Evolutionary conservation across 2,329 filamentous ascomycete species (phyloP).

Genomic region (Fusarium tricinctum): DNA sequence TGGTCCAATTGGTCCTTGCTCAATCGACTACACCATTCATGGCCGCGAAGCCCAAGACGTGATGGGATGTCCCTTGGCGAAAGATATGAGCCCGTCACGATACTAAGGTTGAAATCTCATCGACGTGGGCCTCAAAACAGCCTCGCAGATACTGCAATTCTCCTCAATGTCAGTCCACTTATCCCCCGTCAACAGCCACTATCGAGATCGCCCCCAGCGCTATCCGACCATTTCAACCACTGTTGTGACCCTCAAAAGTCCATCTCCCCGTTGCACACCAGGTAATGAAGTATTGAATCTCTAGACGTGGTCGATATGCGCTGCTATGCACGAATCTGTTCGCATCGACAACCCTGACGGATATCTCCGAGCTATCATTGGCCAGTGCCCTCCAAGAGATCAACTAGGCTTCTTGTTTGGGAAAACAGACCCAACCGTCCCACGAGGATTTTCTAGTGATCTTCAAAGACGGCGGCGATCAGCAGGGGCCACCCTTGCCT

Average conservation of each 20-base stretch:
- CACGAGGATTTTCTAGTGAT: slow-evolving; percentile 51
- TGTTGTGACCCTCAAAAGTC: slow-evolving; percentile 5
- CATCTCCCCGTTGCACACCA: background rate
- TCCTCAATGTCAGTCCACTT: slow-evolving; percentile 2
- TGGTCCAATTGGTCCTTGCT: slow-evolving; percentile 3
- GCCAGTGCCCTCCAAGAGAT: slow-evolving; percentile 33
- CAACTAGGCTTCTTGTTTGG: slow-evolving; percentile 40
- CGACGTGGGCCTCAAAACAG: slow-evolving; percentile 27
- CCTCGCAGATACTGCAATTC: slow-evolving; percentile 4
- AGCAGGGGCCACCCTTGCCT: slow-evolving; percentile 47
- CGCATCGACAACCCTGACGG: slow-evolving; percentile 43
- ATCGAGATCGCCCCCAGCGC: slow-evolving; percentile 18
- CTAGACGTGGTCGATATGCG: slow-evolving; percentile 17
- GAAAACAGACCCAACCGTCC: slow-evolving; percentile 30
- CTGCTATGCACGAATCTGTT: slow-evolving; percentile 24
- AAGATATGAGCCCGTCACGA: slow-evolving; percentile 2
- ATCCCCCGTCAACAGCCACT: slow-evolving; percentile 15
- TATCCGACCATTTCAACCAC: slow-evolving; percentile 4
- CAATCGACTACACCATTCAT: slow-evolving; percentile 6
- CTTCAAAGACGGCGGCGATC: slow-evolving; percentile 51
- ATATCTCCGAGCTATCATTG: slow-evolving; percentile 39
- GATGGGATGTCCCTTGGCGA: slow-evolving; percentile 14
- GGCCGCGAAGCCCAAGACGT: slow-evolving; percentile 7
- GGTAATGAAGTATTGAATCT: slow-evolving; percentile 8
- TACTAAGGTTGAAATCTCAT: background rate